A percentile compares a stretch with the other conserved stretches of the same genome.
These are phyloP conservation scores for Chaetomiaceae sp. DNA, from an alignment of 2,329 filamentous ascomycete genomes.

Conservation along the genomic window DNA sequence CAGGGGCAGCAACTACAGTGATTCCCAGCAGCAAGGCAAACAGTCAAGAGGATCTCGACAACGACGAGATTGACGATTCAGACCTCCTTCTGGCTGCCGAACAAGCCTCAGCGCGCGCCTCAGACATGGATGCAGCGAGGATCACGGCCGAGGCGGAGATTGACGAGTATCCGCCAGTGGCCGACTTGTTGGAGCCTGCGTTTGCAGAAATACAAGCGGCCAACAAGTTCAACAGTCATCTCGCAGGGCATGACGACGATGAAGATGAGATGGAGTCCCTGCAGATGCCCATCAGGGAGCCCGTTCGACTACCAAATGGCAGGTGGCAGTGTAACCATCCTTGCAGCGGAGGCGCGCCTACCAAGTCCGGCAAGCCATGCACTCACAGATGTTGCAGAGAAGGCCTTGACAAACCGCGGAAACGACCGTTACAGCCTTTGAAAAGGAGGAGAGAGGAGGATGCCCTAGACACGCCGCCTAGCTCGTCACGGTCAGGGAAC, in stretches of 20 bases:
- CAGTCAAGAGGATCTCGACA: constrained; percentile 19
- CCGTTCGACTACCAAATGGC: constrained; percentile 57
- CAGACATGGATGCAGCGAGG: constrained; percentile 5
- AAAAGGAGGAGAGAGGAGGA: constrained; percentile 24
- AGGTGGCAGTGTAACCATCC: constrained; percentile 68
- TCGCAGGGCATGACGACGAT: constrained; percentile 1
- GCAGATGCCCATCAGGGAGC: constrained; percentile 25
- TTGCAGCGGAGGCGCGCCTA: constrained; percentile 42
- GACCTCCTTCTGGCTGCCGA: constrained; percentile 35
- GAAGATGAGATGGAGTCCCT: constrained; percentile 2
- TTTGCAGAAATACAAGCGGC: not conserved
- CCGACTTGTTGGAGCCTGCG: constrained; percentile 37
- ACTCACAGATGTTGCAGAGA: constrained; percentile 69
- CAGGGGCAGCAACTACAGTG: not conserved
- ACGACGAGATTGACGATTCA: constrained; percentile 36
- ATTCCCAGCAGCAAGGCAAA: not conserved
- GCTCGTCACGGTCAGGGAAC: not conserved
- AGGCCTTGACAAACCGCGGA: constrained; percentile 59
- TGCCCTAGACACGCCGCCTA: constrained; percentile 12
- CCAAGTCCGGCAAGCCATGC: constrained; percentile 43
- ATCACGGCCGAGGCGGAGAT: constrained; percentile 1
- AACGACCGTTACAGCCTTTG: constrained; percentile 23
- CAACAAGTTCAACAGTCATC: not conserved
- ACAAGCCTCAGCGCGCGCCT: constrained; percentile 5
- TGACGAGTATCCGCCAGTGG: constrained; percentile 48